Evolutionary conservation across 345 rosid genomes (phyloP), one percentile per base, ranked within the genome.

Genomic region (Arabidopsis suecica): DNA sequence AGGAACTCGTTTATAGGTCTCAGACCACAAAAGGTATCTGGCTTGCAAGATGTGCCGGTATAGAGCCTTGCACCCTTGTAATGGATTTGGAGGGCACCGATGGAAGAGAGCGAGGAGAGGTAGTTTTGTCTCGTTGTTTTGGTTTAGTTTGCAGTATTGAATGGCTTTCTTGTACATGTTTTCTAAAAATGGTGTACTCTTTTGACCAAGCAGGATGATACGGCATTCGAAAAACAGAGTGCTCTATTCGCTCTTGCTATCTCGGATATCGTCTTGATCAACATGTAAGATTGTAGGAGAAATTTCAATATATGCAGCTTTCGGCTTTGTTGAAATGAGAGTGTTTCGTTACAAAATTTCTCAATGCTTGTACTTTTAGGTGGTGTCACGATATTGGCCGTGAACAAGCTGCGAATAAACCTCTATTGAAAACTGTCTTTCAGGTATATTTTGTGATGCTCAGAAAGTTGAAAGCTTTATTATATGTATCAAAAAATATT

Each of bases 381-480:
- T 91, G 98, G 98, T 94, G 98, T 74, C 98, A 94, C 41, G 98
- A 91, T 85, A 94, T 94, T 79, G 98, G 98, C 45, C 96, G 98
- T 38, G 98, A 94, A 83, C 98, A 94, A 88, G 98, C 98, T 86
- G 98, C 98, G 78, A 94, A 94, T 79, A 94, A 94, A 79, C 98
- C 97, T 58, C 96, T 91, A 47, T 71, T 94, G 71, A 94, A 94
- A 83, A 94, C 98, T 68, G 97, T 94, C 53, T 94, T 94, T 79
- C 98, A 94, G 97, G 97, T 94, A 69, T 13, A 57, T 36, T 32
- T 61, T 50, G 22, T n/a, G 53, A 9, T 60, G 23, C 48, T 70
- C 34, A 33, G 61, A 62, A 63, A 54, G 20, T 57, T 68, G 34
- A 33, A 65, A 65, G n/a, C n/a, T n/a, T n/a, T n/a, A n/a, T n/a